Conservation (phyloP, 2,329 filamentous ascomycete genomes). For the Penicillium occitanis region DNA sequence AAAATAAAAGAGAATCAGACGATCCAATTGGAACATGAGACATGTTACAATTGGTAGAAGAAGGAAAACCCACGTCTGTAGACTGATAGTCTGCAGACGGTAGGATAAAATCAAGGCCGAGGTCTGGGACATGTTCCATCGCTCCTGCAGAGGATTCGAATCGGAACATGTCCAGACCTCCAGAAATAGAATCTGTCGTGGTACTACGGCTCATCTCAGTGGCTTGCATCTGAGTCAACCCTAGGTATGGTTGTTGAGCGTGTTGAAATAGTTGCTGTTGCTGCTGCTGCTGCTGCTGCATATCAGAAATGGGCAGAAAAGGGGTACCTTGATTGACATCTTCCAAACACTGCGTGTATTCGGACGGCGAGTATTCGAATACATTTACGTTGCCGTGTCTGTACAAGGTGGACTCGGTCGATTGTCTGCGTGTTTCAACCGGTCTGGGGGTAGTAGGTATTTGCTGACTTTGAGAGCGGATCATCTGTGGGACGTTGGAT, state of each 20-base stretch:
- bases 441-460: constrained; percentile 33
- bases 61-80: constrained; percentile 32
- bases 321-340: constrained; percentile 27
- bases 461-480: constrained; percentile 42
- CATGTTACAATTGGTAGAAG: constrained; percentile 30
- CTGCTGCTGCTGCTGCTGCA: constrained; percentile 17
- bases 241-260: constrained; percentile 16
- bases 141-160: constrained; percentile 42
- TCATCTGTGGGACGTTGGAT: constrained; percentile 29
- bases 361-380: constrained; percentile 44
- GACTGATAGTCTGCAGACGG: constrained; percentile 26
- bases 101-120: constrained; percentile 32
- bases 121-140: constrained; percentile 33
- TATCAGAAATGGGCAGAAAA: constrained; percentile 28
- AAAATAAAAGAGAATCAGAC: constrained; percentile 36
- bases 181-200: constrained; percentile 48
- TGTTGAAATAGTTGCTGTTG: constrained; percentile 28
- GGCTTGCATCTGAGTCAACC: constrained; percentile 28
- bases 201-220: constrained; percentile 48
- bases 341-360: constrained; percentile 42
- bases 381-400: constrained; percentile 40
- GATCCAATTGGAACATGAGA: constrained; percentile 34
- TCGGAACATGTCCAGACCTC: constrained; percentile 46
- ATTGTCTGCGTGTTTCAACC: constrained; percentile 32
- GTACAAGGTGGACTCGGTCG: constrained; percentile 32